phyloP scores from a whole-genome alignment of 306 rosid genomes.

The Ormosia semicastrata region DNA sequence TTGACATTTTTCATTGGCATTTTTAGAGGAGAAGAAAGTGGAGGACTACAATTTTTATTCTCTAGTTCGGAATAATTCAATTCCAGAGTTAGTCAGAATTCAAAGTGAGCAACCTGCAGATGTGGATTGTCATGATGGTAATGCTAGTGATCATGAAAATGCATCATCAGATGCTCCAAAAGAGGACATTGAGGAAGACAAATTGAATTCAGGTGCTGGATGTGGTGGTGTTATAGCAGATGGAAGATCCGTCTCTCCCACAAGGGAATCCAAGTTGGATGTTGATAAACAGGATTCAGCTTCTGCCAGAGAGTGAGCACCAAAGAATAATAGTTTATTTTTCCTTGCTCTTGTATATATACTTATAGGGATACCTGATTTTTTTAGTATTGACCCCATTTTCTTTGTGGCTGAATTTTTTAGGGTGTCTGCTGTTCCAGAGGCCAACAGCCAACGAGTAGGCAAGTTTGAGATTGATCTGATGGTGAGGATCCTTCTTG shows the following conservation, averaged over 20 bases:
- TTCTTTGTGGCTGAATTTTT: conserved; percentile 20
- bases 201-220: conserved; percentile 6
- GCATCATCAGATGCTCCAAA: conserved; percentile 19
- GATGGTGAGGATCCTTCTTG: conserved; percentile 57
- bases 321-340: conserved; percentile 9
- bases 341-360: not conserved
- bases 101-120: conserved; percentile 35
- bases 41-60: conserved; percentile 24
- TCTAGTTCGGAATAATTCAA: conserved; percentile 21
- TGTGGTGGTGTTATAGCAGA: conserved; percentile 1
- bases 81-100: conserved; percentile 20
- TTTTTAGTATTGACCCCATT: not conserved
- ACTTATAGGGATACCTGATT: conserved; percentile 5
- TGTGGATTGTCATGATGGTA: conserved; percentile 17
- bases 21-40: conserved; percentile 38
- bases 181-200: conserved; percentile 27
- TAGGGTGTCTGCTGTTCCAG: conserved; percentile 36
- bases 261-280: conserved; percentile 22
- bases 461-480: conserved; percentile 62
- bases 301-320: conserved; percentile 50
- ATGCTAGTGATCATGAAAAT: not conserved
- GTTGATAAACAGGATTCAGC: conserved; percentile 30
- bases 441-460: conserved; percentile 33
- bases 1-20: not conserved
- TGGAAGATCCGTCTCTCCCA: not conserved